Percentiles rank a stretch among this genome's conserved stretches.
phyloP scores from a whole-genome alignment of 2,329 filamentous ascomycete species.

The Botrytis cinerea region DNA sequence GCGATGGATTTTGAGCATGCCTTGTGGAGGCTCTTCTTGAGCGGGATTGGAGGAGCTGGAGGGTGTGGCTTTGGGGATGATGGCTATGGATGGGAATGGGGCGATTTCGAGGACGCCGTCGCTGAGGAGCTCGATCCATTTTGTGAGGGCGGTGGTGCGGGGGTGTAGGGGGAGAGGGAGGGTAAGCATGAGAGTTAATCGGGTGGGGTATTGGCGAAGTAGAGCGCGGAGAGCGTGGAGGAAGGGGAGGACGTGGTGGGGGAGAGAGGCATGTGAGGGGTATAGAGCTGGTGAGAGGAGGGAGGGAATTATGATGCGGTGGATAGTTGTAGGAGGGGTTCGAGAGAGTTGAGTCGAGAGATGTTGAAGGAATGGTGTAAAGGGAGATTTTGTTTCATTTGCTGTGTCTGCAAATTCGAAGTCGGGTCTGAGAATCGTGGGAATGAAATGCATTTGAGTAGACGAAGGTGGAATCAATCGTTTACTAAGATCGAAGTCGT shows the following conservation, averaged over 20 bases:
- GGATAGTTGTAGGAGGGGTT: constrained; percentile 62
- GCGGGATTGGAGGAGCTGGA: constrained; percentile 54
- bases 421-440: constrained; percentile 41
- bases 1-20: constrained; percentile 79
- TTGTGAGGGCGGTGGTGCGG: constrained; percentile 70
- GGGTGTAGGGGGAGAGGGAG: constrained; percentile 80
- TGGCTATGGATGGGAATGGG: constrained; percentile 63
- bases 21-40: constrained; percentile 76
- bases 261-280: constrained; percentile 66
- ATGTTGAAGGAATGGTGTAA: constrained; percentile 63
- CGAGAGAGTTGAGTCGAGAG: constrained; percentile 57
- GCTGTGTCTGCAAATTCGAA: constrained; percentile 38
- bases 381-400: constrained; percentile 51
- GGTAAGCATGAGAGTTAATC: constrained; percentile 72
- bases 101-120: constrained; percentile 87
- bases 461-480: constrained; percentile 59
- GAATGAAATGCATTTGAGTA: constrained; percentile 55
- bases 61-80: constrained; percentile 47
- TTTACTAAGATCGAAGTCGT: constrained; percentile 71
- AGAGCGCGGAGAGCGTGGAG: constrained; percentile 76
- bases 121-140: constrained; percentile 81
- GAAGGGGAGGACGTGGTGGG: constrained; percentile 75
- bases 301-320: constrained; percentile 81
- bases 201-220: constrained; percentile 64
- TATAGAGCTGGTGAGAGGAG: constrained; percentile 88